Conservation (phyloP, 2,329 filamentous ascomycete species). For the Metarhizium guizhouense region DNA sequence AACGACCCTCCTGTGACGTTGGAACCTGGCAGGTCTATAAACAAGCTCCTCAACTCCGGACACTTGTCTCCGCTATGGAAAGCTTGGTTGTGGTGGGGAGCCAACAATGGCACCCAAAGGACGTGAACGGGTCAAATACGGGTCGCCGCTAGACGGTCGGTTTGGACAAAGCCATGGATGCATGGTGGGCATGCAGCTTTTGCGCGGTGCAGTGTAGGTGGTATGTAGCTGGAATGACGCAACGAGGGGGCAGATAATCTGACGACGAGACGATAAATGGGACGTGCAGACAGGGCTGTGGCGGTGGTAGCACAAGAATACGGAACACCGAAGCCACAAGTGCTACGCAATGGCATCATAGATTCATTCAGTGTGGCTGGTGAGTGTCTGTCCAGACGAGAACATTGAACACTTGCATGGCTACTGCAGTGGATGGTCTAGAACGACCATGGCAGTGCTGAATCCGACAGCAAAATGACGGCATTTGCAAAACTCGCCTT, state of each 20-base stretch:
- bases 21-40: background rate
- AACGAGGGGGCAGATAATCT: background rate
- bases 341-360: background rate
- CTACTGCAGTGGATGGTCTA: background rate
- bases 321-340: background rate
- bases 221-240: background rate
- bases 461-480: background rate
- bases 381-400: background rate
- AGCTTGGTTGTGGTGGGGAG: background rate
- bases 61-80: slow-evolving; percentile 1
- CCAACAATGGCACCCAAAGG: background rate
- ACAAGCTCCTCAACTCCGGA: background rate
- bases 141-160: too few species aligned
- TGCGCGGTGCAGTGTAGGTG: too few species aligned
- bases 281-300: background rate
- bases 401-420: background rate
- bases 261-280: background rate
- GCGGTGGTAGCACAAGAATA: background rate
- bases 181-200: too few species aligned
- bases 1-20: slow-evolving; percentile 6
- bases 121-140: background rate
- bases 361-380: background rate
- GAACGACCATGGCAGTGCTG: background rate
- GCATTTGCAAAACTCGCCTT: background rate
- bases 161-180: too few species aligned